These are phyloP conservation scores for Flagelloscypha sp. DNA, from an alignment of 768 basidiomycete genomes.

Conservation along the genomic window DNA sequence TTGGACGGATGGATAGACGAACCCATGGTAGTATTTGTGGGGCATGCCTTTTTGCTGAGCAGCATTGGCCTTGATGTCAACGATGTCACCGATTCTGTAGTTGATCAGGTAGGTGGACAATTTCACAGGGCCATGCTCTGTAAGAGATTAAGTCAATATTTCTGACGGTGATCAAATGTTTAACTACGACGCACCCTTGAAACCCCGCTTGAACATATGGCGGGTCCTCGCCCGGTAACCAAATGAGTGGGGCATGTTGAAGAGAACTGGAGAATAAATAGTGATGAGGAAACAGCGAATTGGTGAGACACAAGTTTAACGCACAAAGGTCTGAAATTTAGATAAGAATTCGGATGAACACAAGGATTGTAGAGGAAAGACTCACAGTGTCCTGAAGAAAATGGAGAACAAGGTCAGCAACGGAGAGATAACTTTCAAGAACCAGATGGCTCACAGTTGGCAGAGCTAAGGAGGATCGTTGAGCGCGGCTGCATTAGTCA, in stretches of 20 bases:
- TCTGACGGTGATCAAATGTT: conserved; percentile 5
- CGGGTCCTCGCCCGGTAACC: conserved; percentile 99
- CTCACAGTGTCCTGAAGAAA: too few relatives aligned
- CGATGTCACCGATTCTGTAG: conserved; percentile 96
- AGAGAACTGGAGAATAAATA: conserved; percentile 26
- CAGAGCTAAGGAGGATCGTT: too few relatives aligned
- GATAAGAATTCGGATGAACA: too few relatives aligned
- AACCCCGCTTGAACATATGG: conserved; percentile 99
- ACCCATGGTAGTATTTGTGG: conserved; percentile 98
- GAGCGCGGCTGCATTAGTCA: too few relatives aligned
- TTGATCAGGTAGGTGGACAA: conserved; percentile 89
- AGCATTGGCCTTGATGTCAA: conserved; percentile 99
- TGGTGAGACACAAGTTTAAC: too few relatives aligned
- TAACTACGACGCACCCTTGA: conserved; percentile 68
- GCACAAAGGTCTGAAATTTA: too few relatives aligned
- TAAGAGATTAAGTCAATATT: conserved; percentile 8
- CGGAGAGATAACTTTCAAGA: too few relatives aligned
- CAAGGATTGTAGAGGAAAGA: conserved; percentile 16
- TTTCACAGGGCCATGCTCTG: conserved; percentile 86
- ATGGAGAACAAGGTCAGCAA: too few relatives aligned
- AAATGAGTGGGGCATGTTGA: conserved; percentile 99
- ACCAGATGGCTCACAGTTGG: too few relatives aligned
- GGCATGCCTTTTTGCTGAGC: conserved; percentile 99
- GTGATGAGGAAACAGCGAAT: too few relatives aligned
- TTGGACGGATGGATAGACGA: conserved; percentile 23